These are phyloP conservation scores for Fusarium robinianum DNA, from an alignment of 2,329 filamentous ascomycete genomes.

Conservation along the genomic window DNA sequence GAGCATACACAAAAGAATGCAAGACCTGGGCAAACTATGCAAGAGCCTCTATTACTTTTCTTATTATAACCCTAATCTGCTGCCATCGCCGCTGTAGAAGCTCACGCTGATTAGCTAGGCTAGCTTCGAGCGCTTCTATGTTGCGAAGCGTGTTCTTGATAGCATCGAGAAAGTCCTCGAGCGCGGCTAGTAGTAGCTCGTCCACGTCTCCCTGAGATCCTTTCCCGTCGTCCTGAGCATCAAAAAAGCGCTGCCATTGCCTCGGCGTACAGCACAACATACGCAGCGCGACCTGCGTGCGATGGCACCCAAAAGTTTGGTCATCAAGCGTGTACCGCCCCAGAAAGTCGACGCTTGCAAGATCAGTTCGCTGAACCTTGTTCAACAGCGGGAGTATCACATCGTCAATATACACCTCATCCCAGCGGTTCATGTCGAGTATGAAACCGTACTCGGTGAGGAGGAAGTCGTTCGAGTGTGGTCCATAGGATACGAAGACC, in stretches of 20 bases:
- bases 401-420: conserved; percentile 55
- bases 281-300: conserved; percentile 59
- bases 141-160: conserved; percentile 39
- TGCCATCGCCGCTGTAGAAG: conserved; percentile 49
- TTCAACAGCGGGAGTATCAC: conserved; percentile 48
- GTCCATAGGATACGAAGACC: conserved; percentile 70
- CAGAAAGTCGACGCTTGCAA: conserved; percentile 53
- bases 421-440: conserved; percentile 53
- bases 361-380: conserved; percentile 42
- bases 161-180: conserved; percentile 44
- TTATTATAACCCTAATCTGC: conserved; percentile 48
- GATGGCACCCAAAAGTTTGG: conserved; percentile 51
- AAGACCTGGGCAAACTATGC: too few species aligned
- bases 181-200: conserved; percentile 42
- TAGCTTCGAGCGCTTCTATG: conserved; percentile 40
- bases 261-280: conserved; percentile 40
- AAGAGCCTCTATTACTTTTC: conserved; percentile 39
- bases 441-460: conserved; percentile 69
- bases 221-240: conserved; percentile 51
- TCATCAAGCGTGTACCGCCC: conserved; percentile 53
- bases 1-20: too few species aligned
- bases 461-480: conserved; percentile 73
- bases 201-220: conserved; percentile 49
- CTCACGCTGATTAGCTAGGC: conserved; percentile 41
- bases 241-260: conserved; percentile 46